These are phyloP conservation scores for Penicillium decumbens DNA, from an alignment of 2,329 filamentous ascomycete species.

Conservation along the genomic window DNA sequence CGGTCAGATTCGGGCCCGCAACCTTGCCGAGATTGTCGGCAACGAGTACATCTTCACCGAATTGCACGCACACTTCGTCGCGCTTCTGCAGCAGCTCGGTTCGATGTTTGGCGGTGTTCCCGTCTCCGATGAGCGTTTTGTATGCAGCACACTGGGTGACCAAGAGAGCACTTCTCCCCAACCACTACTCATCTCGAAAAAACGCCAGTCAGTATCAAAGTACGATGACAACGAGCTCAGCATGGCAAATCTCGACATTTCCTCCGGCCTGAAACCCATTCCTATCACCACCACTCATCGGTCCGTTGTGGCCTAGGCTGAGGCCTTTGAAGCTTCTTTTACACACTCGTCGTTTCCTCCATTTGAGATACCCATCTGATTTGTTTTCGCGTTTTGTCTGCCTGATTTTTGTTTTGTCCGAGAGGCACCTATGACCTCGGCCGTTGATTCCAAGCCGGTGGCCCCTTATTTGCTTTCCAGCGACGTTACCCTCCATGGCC, in stretches of 20 bases:
- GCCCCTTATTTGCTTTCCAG: slow-evolving; percentile 3
- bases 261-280: slow-evolving; percentile 36
- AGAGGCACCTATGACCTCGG: neutral
- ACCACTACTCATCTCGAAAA: slow-evolving; percentile 23
- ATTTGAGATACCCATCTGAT: slow-evolving; percentile 14
- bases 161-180: slow-evolving; percentile 25
- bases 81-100: slow-evolving; percentile 46
- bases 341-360: neutral
- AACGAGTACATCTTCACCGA: slow-evolving; percentile 57
- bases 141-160: slow-evolving; percentile 38
- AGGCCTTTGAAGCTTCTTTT: neutral
- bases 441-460: neutral
- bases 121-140: slow-evolving; percentile 40
- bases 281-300: slow-evolving; percentile 34
- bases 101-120: slow-evolving; percentile 44
- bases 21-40: slow-evolving; percentile 56
- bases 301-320: slow-evolving; percentile 33
- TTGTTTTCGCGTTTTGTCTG: slow-evolving; percentile 1
- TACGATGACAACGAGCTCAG: slow-evolving; percentile 31
- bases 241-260: slow-evolving; percentile 32
- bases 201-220: slow-evolving; percentile 17
- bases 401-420: slow-evolving; percentile 1
- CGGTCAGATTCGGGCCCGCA: slow-evolving; percentile 52
- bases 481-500: slow-evolving; percentile 3
- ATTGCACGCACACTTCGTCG: slow-evolving; percentile 52